Percentiles rank a stretch among this genome's conserved stretches.
Evolutionary conservation across 73 alveolate genomes (phyloP).

Genomic region (Diophrys appendiculata): DNA sequence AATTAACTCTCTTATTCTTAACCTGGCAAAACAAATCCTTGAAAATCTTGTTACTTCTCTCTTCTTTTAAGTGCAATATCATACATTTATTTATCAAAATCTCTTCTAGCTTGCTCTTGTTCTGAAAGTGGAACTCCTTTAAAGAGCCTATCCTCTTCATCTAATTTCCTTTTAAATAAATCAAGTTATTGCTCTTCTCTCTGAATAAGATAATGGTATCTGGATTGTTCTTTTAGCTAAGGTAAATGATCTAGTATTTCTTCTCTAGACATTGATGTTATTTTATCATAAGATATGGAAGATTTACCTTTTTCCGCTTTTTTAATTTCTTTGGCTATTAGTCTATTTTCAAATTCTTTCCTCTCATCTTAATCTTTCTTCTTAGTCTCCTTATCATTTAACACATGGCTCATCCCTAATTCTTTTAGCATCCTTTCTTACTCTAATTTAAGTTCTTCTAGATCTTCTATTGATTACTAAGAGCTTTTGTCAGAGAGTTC

Average conservation of each 20-base stretch:
- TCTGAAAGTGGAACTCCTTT: conserved; percentile 81
- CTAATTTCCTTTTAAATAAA: conserved; percentile 78
- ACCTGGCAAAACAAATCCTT: conserved; percentile 62
- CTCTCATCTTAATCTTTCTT: conserved; percentile 7
- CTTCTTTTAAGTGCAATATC: conserved; percentile 68
- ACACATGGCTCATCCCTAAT: not conserved
- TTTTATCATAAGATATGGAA: conserved; percentile 14
- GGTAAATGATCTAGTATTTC: conserved; percentile 64
- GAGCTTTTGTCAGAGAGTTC: not conserved
- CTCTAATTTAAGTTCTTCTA: not conserved
- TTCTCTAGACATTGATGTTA: conserved; percentile 36
- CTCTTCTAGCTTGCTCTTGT: conserved; percentile 75
- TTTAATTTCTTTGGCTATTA: conserved; percentile 21
- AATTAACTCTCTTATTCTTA: conserved; percentile 82
- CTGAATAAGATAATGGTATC: conserved; percentile 85
- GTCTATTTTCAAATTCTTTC: conserved; percentile 2
- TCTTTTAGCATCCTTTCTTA: not conserved
- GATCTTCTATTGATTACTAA: not conserved
- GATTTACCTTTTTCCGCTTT: conserved; percentile 29
- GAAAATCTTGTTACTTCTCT: conserved; percentile 59
- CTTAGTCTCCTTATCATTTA: not conserved
- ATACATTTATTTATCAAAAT: conserved; percentile 73
- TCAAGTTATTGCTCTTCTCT: conserved; percentile 92
- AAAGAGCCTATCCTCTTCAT: conserved; percentile 86
- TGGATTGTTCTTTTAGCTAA: conserved; percentile 81